Evolutionary conservation across 2,329 filamentous ascomycete genomes (phyloP), one percentile per base, ranked within the genome.

Genomic region (Aspergillus terreus): DNA sequence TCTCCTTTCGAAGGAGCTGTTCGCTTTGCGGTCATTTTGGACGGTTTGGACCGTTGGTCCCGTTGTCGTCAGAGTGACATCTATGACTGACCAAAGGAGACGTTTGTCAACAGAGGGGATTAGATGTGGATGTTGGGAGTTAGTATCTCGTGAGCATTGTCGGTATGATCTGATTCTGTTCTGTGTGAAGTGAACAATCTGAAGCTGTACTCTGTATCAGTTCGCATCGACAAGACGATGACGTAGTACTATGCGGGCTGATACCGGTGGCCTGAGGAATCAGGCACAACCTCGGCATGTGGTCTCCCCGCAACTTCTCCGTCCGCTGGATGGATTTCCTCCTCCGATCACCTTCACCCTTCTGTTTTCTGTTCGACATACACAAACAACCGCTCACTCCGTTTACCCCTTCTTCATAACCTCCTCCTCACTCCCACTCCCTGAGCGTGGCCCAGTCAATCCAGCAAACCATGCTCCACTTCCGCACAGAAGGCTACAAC

Each of bases 401-500:
- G 5, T 38, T 11, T 23, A 14, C 2, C 15, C 5, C 21, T 27
- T 46, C 30, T 15, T 32, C 10, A 11, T 38, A 32, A 11, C 11
- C 43, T 36, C 32, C 19, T 23, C 5, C 27, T 45, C 14, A 5
- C 9, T 12, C 30, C n/a, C 15, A 12, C 30, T 36, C n/a, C 44
- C 25, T 41, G 14, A 17, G 40, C 40, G 40, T 23, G 40, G 19
- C 6, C 19, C 19, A 19, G 11, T 12, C 17, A 19, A n/a, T 15
- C 19, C 23, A 40, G 19, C 43, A 55, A 63, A 76, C 57, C 49
- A 96, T 97, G 91, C 86, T 97, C 63, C 91, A 96, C 75, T 97
- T 89, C 76, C 87, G 89, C 58, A 97, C 94, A 19, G 82, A 90
- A 68, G 94, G 94, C 65, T 97, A 84, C 81, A 96, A 97, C 72